Conservation (phyloP, 345 rosid genomes). For the Hirschfeldia incana region DNA sequence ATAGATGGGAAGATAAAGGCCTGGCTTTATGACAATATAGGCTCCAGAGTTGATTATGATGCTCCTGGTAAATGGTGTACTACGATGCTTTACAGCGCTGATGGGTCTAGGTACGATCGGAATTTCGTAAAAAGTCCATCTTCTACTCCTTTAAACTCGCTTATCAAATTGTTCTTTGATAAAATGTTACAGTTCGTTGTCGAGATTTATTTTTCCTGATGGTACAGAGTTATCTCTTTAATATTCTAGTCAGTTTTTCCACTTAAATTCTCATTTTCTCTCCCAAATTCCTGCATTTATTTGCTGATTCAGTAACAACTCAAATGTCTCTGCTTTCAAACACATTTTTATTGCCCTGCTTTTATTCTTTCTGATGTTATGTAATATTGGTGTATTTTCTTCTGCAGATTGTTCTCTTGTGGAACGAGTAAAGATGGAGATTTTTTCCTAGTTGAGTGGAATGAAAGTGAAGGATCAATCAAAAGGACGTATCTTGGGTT, state of each 20-base stretch:
- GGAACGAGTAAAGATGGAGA: constrained; percentile 95
- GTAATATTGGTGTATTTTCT: neutral
- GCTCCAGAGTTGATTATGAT: constrained; percentile 81
- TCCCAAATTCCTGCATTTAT: neutral
- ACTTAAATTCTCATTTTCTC: neutral
- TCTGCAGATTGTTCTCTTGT: constrained; percentile 80
- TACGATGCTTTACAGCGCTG: constrained; percentile 86
- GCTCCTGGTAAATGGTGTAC: constrained; percentile 84
- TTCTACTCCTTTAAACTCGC: neutral
- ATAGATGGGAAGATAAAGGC: constrained; percentile 88
- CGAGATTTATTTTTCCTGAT: neutral
- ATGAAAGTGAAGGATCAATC: constrained; percentile 90
- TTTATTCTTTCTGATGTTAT: constrained; percentile 9
- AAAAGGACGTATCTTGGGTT: constrained; percentile 73
- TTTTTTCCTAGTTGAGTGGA: constrained; percentile 86
- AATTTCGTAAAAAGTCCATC: neutral
- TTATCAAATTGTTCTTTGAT: neutral
- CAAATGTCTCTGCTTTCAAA: neutral
- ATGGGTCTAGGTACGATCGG: constrained; percentile 62
- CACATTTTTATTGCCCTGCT: neutral
- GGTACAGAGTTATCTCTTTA: neutral
- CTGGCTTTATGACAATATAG: constrained; percentile 82
- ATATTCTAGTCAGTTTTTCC: neutral
- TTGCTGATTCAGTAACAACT: neutral
- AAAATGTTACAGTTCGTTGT: neutral